Base-by-base conservation (phyloP, 2,329 filamentous ascomycete genomes). In the Chaetomium globosum region DNA sequence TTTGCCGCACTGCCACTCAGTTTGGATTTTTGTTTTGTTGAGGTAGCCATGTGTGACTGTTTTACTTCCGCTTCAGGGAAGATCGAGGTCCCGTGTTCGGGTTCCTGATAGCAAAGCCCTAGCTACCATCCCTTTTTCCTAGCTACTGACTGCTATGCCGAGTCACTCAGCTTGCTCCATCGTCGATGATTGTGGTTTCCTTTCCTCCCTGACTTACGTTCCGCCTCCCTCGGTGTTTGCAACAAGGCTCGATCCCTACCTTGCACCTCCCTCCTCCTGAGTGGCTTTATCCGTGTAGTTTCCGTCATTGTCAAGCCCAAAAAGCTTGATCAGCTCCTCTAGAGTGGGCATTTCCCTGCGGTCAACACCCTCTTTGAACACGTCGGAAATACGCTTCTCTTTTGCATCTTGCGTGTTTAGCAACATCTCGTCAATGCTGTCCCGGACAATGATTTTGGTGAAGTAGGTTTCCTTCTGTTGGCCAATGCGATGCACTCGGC, bases 401-500 rank as follows among this genome's bases (percentile, higher is more conserved):
- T 92, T 92, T 0, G 70, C 60, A 0, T 79, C 65, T 65, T 92
- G 89, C 68, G 91, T 79, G 0, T 73, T 54, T 0, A 82, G 72
- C 4, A 92, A 77, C 0, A 80, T 76, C 12, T 83, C 77, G 65
- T 93, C 89, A 6, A 91, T 83, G 0, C 81, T 84, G 4, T 83
- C 78, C 1, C 78, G 74, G 0, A 87, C 79, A 0, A 86, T 75
- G 30, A 92, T 79, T 0, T 86, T 80, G 0, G 31, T 80, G 65
- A 90, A 82, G 13, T 85, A 77, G 0, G 88, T 87, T 36, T 85
- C 77, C 51, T 87, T 84, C 0, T 72, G 67, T 68, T 94, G 90
- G 0, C 89, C 89, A 2, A 88, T 86, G 5, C 90, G 82, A 69
- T 83, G 84, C 0, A 91, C 83, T 0, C 90, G 83, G 1, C 77